Conservation (phyloP, 768 basidiomycete genomes). For the Hydnomerulius pinastri region DNA sequence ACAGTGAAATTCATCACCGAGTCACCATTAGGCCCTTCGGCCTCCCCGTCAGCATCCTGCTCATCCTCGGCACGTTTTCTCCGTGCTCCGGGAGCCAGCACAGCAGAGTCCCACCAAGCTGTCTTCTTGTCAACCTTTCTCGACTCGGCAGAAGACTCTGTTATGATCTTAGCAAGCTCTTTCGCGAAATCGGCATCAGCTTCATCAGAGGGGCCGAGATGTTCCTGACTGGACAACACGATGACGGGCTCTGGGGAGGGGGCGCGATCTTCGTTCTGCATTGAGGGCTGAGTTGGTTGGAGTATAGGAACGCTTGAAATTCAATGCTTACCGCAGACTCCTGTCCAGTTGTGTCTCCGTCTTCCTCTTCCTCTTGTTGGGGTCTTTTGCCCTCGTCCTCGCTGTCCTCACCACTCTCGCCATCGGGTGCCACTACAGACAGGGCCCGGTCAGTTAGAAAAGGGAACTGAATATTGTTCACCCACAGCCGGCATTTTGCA, state of each 20-base stretch:
- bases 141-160: slow-evolving; percentile 80
- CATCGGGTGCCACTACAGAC: slow-evolving; percentile 35
- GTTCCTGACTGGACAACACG: slow-evolving; percentile 69
- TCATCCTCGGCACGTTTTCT: slow-evolving; percentile 71
- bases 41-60: slow-evolving; percentile 46
- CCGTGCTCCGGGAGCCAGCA: slow-evolving; percentile 63
- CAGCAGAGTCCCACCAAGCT: slow-evolving; percentile 88
- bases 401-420: slow-evolving; percentile 52
- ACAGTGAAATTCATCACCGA: slow-evolving; percentile 88
- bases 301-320: not conserved
- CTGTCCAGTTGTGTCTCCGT: slow-evolving; percentile 49
- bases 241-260: slow-evolving; percentile 84
- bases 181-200: slow-evolving; percentile 93
- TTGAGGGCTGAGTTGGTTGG: not conserved
- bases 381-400: slow-evolving; percentile 45
- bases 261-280: slow-evolving; percentile 62
- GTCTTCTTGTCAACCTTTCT: slow-evolving; percentile 89
- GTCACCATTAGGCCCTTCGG: slow-evolving; percentile 30
- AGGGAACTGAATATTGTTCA: slow-evolving; percentile 1
- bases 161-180: slow-evolving; percentile 94
- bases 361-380: slow-evolving; percentile 62
- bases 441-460: slow-evolving; percentile 17
- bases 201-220: slow-evolving; percentile 81
- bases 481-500: slow-evolving; percentile 61
- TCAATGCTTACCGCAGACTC: slow-evolving; percentile 54